Percentiles rank a stretch among this genome's conserved stretches.
Conservation (phyloP, 257 asterid genomes). For the Nicotiana obtusifolia region DNA sequence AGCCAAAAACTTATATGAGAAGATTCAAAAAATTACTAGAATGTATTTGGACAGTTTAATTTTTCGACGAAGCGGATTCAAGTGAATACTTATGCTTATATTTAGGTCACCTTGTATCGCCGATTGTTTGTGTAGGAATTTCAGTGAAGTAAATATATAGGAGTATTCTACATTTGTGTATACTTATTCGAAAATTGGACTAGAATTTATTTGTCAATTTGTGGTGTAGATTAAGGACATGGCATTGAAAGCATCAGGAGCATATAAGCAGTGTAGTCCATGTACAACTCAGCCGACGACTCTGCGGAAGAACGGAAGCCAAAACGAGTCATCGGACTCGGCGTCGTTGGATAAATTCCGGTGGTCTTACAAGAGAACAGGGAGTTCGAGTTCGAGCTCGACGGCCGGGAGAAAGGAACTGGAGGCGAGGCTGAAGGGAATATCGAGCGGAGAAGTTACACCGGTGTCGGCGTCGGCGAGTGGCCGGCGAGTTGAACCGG, state of each 20-base stretch:
- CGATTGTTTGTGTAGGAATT: background rate
- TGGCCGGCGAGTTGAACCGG: constrained; percentile 82
- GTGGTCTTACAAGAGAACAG: constrained; percentile 79
- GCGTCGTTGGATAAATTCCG: constrained; percentile 63
- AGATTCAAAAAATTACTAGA: no score
- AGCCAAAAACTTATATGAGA: no score
- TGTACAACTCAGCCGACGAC: constrained; percentile 48
- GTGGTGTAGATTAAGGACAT: constrained; percentile 70
- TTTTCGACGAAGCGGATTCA: no score
- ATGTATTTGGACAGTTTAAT: no score
- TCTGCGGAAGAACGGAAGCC: constrained; percentile 32
- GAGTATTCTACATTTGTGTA: no score
- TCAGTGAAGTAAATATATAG: no score
- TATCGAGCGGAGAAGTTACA: constrained; percentile 84
- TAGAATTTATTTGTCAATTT: background rate
- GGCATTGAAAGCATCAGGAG: constrained; percentile 97
- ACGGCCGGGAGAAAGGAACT: constrained; percentile 81
- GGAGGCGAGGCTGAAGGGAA: constrained; percentile 86
- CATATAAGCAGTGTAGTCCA: constrained; percentile 74
- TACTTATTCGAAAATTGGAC: background rate
- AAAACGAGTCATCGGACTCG: constrained; percentile 37
- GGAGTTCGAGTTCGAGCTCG: constrained; percentile 62
- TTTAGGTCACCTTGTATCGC: no score
- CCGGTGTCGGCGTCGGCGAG: constrained; percentile 76
- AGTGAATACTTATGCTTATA: no score